Percentiles rank a stretch among this genome's conserved stretches.
These are phyloP conservation scores for Leishmania braziliensis DNA, from an alignment of 208 protist genomes.

Conservation along the genomic window DNA sequence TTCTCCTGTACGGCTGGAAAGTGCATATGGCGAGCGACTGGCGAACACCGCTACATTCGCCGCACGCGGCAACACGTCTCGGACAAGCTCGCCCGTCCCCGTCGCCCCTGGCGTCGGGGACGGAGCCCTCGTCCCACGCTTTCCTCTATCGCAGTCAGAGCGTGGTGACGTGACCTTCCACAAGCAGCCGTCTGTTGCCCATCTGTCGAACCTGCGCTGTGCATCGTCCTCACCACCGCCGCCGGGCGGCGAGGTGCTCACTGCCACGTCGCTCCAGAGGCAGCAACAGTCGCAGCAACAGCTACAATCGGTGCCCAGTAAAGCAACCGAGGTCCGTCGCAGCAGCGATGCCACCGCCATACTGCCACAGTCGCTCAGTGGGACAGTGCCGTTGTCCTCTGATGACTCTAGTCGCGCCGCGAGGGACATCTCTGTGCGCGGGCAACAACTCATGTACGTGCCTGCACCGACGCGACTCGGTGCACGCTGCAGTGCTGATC, in stretches of 20 bases:
- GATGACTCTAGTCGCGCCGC: neutral
- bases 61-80: neutral
- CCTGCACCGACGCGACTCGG: neutral
- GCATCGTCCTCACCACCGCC: neutral
- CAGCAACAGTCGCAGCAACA: slow-evolving; percentile 4
- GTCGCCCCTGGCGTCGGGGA: neutral
- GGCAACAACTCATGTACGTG: neutral
- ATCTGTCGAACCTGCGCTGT: slow-evolving; percentile 8
- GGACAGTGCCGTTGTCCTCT: neutral
- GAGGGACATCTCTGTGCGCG: neutral
- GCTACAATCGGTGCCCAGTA: neutral
- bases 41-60: neutral
- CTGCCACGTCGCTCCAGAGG: neutral
- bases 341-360: neutral
- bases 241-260: neutral
- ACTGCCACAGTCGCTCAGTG: neutral
- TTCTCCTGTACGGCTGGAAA: neutral
- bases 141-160: neutral
- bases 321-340: neutral
- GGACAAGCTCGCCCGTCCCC: neutral
- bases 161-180: slow-evolving; percentile 3
- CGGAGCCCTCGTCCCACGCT: neutral
- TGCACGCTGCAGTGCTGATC: neutral
- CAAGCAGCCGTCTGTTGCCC: slow-evolving; percentile 12
- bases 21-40: neutral